Conservation (phyloP, 2,329 filamentous ascomycete genomes). For the Talaromyces rugulosus region DNA sequence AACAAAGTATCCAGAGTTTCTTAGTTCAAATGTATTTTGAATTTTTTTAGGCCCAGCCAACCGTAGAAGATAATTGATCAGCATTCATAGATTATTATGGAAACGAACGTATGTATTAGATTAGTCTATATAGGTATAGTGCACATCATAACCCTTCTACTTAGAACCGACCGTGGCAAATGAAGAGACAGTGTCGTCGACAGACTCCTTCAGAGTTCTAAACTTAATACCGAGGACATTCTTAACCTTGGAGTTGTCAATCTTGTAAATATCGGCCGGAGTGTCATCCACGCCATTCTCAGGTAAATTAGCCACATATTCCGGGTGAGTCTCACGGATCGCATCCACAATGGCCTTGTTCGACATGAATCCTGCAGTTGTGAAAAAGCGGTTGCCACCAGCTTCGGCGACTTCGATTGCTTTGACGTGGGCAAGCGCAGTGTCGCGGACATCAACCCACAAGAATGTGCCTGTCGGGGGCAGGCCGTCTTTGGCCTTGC, state of each 20-base stretch:
- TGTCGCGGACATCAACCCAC: slow-evolving; percentile 53
- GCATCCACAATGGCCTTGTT: slow-evolving; percentile 41
- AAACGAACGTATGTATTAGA: background rate
- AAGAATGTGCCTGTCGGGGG: slow-evolving; percentile 56
- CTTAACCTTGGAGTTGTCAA: slow-evolving; percentile 38
- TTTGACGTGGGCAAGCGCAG: slow-evolving; percentile 45
- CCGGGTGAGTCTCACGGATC: slow-evolving; percentile 39
- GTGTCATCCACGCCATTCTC: slow-evolving; percentile 29
- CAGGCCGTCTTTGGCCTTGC: slow-evolving; percentile 56
- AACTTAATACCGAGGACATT: slow-evolving; percentile 41
- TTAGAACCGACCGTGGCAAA: slow-evolving; percentile 30
- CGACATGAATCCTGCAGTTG: slow-evolving; percentile 36
- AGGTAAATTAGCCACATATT: slow-evolving; percentile 39
- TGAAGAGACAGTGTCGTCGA: slow-evolving; percentile 36
- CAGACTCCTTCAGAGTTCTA: slow-evolving; percentile 31
- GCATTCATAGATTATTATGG: background rate
- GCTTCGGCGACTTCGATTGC: slow-evolving; percentile 45
- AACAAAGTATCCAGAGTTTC: background rate
- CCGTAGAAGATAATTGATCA: background rate
- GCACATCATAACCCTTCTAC: background rate
- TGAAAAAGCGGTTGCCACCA: slow-evolving; percentile 44
- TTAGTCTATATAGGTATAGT: background rate
- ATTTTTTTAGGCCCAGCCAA: background rate
- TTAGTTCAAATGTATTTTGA: background rate
- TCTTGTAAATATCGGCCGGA: slow-evolving; percentile 26